Base-by-base conservation (phyloP, 2,329 filamentous ascomycete species). In the Chalaropsis ovoidea region DNA sequence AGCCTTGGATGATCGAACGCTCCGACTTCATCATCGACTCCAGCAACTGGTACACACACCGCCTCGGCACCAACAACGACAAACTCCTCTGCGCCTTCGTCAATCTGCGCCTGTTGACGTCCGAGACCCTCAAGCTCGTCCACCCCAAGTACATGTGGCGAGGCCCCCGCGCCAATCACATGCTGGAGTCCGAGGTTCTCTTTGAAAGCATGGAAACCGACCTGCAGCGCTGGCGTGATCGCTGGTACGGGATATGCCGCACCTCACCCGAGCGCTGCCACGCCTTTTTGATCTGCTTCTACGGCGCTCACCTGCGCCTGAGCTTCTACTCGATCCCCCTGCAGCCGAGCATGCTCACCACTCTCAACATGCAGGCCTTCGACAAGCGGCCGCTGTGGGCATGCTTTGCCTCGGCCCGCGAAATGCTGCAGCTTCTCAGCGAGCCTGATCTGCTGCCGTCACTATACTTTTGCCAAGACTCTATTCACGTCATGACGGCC, bases 1-100 rank as follows among this genome's bases (percentile, higher is more conserved):
- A 75, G 61, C 76, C 76, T 0, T 76, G 73, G 70, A 78, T 77
- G 76, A 76, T 77, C 27, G 75, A 76, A 42, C 70, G 73, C 13
- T 74, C 71, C 49, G 70, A 72, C 17, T 72, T 77, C 61, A 74
- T 77, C 60, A 72, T 73, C 31, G 72, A 74, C n/a, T 69, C 72
- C 6, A 72, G 73, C 19, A 69, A 68, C 13, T 78, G 76, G 76
- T 72, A 74, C 68, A 69, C 69, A 8, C 70, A 74, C 27, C 67
- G 66, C 0, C 65, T 72, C 47, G 74, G 74, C 2, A 71, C 71
- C 15, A 68, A 72, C 1, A 73, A 70, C 3, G 76, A 77, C 67
- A 68, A 71, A 6, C 69, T 76, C 2, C 70, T 77, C 2, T 72
- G 72, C n/a, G 73, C 75, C 4, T 72, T 77, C 39, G 72, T 76